phyloP scores from a whole-genome alignment of 306 rosid genomes.

The Fragaria nilgerrensis region DNA sequence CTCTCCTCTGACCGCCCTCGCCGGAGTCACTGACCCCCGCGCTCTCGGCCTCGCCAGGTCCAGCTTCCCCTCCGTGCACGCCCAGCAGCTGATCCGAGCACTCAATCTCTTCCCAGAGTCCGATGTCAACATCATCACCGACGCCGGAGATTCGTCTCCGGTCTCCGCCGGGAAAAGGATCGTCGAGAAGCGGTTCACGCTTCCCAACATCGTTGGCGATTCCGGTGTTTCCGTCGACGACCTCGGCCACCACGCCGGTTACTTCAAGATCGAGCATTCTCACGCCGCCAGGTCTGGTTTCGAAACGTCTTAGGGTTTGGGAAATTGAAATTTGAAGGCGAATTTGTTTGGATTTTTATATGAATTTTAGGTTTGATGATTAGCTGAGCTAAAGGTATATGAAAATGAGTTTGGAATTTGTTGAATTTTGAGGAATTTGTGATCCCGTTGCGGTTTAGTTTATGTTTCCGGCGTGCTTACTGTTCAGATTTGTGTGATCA shows the following conservation, averaged over 20 bases:
- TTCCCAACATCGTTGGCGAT: slow-evolving; percentile 47
- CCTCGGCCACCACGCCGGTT: slow-evolving; percentile 90
- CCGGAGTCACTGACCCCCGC: slow-evolving; percentile 19
- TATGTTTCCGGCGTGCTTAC: slow-evolving; percentile 16
- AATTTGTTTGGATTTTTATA: not conserved
- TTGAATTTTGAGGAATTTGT: not conserved
- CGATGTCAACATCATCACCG: slow-evolving; percentile 54
- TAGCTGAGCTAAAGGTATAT: not conserved
- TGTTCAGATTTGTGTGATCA: slow-evolving; percentile 7
- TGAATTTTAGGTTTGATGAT: not conserved
- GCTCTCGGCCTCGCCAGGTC: slow-evolving; percentile 24
- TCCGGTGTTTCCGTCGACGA: slow-evolving; percentile 59
- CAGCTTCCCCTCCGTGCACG: slow-evolving; percentile 45
- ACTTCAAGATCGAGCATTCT: slow-evolving; percentile 76
- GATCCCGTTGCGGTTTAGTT: not conserved
- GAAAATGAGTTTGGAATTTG: not conserved
- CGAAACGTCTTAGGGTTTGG: not conserved
- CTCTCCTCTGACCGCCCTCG: slow-evolving; percentile 33
- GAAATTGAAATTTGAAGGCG: not conserved
- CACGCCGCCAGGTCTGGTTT: slow-evolving; percentile 59
- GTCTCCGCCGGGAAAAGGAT: slow-evolving; percentile 27
- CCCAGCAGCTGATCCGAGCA: slow-evolving; percentile 51
- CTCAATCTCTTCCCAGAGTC: slow-evolving; percentile 68
- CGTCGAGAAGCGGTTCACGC: slow-evolving; percentile 64
- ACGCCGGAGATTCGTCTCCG: slow-evolving; percentile 4